Evolutionary conservation across 177 flowering plant genomes (phyloP), one percentile per base, ranked within the genome.

Genomic region (Vitis hybrid): DNA sequence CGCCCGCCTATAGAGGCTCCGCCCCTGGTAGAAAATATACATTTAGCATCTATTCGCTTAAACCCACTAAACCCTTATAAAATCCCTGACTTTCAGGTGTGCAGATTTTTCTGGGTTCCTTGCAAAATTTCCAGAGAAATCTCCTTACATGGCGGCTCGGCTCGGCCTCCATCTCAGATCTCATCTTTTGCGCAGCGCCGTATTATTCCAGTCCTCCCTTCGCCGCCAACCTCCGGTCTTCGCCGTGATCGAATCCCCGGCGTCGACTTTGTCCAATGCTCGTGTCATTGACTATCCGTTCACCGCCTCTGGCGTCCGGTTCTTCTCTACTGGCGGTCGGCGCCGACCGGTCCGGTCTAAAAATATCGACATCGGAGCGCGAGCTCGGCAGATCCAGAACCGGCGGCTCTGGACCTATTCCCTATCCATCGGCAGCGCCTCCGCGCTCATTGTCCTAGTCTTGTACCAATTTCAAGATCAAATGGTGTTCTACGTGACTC

Each of bases 331-430:
- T 51, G 72, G 80, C 58, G 60, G 56, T 3, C 78, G 85, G 49
- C 77, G 85, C 67, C 75, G 67, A 18, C 87, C 89, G 1, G 32
- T 59, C 48, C 83, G 85, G 1, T 54, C 88, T n/a, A 81, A 74
- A 18, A 61, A 68, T 21, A 83, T 86, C 11, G 93, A 91, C 80
- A 91, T 94, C 78, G 96, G 88, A 1, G 89, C 93, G 26, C 80
- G 89, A 40, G 97, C 98, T 19, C 81, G 98, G 11, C 94, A 91
- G 73, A 79, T 93, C 59, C 98, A 91, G 77, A 85, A 78, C 67
- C 91, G 95, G 32, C 90, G 98, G 6, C 91, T 93, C 61, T 93
- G 98, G 98, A 79, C 89, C 56, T 94, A 94, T 74, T 93, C 94
- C 7, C 68, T 89, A 5, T 80, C 92, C 21, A 88, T 94, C 84